A percentile compares a stretch with the other conserved stretches of the same genome.
phyloP scores from a whole-genome alignment of 306 rosid genomes.

The Ziziphus jujuba region DNA sequence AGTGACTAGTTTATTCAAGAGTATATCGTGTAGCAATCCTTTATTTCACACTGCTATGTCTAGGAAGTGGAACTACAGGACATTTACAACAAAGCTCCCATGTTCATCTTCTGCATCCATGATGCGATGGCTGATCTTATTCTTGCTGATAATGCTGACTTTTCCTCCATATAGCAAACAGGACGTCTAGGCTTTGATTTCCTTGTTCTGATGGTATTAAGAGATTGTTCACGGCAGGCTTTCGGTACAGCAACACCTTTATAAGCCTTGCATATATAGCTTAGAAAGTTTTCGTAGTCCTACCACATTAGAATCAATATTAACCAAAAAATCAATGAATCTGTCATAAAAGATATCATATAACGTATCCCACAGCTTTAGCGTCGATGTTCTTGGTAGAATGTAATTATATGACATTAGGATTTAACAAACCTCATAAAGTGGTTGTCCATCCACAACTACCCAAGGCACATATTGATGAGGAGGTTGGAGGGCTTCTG shows the following conservation, averaged over 20 bases:
- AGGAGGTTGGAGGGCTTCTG: conserved; percentile 72
- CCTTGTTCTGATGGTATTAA: conserved; percentile 22
- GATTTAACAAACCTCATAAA: conserved; percentile 64
- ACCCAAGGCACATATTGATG: conserved; percentile 90
- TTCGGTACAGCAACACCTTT: conserved; percentile 42
- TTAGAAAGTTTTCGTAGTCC: conserved; percentile 75
- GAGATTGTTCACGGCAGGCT: conserved; percentile 46
- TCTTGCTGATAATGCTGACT: conserved; percentile 27
- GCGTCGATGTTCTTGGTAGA: too few relatives aligned
- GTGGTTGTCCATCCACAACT: conserved; percentile 81
- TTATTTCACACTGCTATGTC: not conserved
- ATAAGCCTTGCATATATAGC: conserved; percentile 73
- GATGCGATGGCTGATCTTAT: conserved; percentile 41
- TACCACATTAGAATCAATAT: conserved; percentile 27
- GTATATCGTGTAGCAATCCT: not conserved
- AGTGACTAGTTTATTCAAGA: not conserved
- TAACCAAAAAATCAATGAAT: not conserved
- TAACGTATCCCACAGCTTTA: too few relatives aligned
- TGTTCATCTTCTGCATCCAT: conserved; percentile 43
- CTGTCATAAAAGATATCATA: not conserved
- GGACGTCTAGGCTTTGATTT: conserved; percentile 23
- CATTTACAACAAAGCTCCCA: conserved; percentile 26
- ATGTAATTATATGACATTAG: not conserved
- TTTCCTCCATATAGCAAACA: conserved; percentile 35
- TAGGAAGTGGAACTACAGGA: not conserved